Evolutionary conservation across 2,329 filamentous ascomycete species (phyloP), one percentile per base, ranked within the genome.

Genomic region (Colletotrichum sp.): DNA sequence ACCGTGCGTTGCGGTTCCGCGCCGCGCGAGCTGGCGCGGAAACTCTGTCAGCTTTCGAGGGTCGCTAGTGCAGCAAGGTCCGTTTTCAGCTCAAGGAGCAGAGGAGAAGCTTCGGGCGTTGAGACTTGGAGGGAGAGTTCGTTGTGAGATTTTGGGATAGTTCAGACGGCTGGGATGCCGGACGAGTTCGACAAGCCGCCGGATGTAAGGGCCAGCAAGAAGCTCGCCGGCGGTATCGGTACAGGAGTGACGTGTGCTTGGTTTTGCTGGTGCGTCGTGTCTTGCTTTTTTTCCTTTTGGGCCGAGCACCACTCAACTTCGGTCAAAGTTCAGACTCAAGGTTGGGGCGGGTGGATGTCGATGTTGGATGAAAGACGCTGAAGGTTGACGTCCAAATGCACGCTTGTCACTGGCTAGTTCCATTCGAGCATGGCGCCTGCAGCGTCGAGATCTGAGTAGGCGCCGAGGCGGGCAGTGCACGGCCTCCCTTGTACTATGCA

Each of bases 11-110:
- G 28, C n/a, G 39, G 32, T 52, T 15, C 26, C 12, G n/a, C 36
- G 36, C 59, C 32, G 59, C 32, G 44, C 49, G 39, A 66, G 62
- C 64, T 32, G 49, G 34, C 60, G 70, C 36, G 52, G 62, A 28
- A 72, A 67, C 39, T 73, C 59, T 76, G 73, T 72, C 69, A 72
- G 68, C 69, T 44, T 71, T 49, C 10, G 18, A 21, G 24, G 28
- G 30, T 63, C 24, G 36, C 52, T 76, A 64, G 39, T 21, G 63
- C 69, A 44, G 57, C 10, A 44, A 30, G 6, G 24, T 24, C 67
- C 30, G 70, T 62, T 52, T 73, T 69, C 71, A 59, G 70, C 57
- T 64, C 8, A 59, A 69, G n/a, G 65, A 28, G 28, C 32, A 39
- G n/a, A 36, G 24, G 65, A 28, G 34, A 49, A 57, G n/a, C 24